These are phyloP conservation scores for Suhomyces vadensis DNA, from an alignment of 805 yeast species.

Conservation along the genomic window DNA sequence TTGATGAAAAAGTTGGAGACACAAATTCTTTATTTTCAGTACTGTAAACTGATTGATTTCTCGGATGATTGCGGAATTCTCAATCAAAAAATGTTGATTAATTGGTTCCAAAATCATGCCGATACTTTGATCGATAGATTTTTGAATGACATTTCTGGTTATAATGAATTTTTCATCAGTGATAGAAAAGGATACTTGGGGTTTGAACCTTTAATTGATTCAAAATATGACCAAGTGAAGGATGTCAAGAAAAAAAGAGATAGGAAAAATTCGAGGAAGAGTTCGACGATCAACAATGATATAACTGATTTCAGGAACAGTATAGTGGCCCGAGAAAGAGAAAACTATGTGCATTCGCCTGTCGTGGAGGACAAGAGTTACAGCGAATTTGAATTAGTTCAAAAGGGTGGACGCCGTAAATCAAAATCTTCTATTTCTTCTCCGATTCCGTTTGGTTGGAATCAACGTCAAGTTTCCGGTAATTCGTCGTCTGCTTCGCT, in stretches of 20 bases:
- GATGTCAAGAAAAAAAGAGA: slow-evolving; percentile 18
- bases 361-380: slow-evolving; percentile 20
- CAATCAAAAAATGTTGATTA: slow-evolving; percentile 9
- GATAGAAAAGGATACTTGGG: slow-evolving; percentile 32
- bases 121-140: slow-evolving; percentile 22
- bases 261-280: slow-evolving; percentile 23
- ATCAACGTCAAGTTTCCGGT: slow-evolving; percentile 2
- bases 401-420: slow-evolving; percentile 19
- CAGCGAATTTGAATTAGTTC: slow-evolving; percentile 29
- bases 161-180: slow-evolving; percentile 36
- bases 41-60: slow-evolving; percentile 28
- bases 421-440: slow-evolving; percentile 10
- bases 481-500: slow-evolving; percentile 5
- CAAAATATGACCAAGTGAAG: slow-evolving; percentile 18
- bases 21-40: slow-evolving; percentile 27
- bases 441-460: slow-evolving; percentile 10
- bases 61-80: slow-evolving; percentile 19
- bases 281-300: slow-evolving; percentile 23
- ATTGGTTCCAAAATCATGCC: slow-evolving; percentile 25
- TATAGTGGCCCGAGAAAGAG: slow-evolving; percentile 16
- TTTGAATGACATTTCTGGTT: slow-evolving; percentile 18
- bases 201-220: slow-evolving; percentile 40
- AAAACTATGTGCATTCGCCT: slow-evolving; percentile 12
- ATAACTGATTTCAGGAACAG: slow-evolving; percentile 27
- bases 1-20: slow-evolving; percentile 28